Conservation (phyloP, 257 asterid species). For the Ballota nigra region DNA sequence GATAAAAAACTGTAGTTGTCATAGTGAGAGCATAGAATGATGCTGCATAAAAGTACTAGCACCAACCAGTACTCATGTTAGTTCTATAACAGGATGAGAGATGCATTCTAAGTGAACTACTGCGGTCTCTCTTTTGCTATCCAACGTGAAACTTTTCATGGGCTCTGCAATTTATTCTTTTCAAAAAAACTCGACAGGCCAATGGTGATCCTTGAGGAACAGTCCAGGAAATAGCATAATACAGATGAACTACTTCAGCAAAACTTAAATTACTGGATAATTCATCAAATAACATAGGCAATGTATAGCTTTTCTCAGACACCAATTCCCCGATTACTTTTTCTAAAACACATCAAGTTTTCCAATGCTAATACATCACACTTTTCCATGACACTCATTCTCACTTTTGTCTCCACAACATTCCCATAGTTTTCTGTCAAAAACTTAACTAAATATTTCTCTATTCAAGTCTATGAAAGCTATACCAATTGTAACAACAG, state of each 20-base stretch:
- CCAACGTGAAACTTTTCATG: not conserved
- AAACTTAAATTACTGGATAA: not conserved
- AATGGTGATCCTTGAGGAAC: not conserved
- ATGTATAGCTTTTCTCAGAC: not conserved
- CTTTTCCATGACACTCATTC: not conserved
- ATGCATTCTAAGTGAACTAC: not conserved
- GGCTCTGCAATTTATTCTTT: not conserved
- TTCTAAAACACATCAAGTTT: not conserved
- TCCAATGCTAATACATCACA: not conserved
- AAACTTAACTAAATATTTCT: too few relatives aligned
- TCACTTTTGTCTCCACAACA: not conserved
- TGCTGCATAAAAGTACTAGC: not conserved
- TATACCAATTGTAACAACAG: too few relatives aligned
- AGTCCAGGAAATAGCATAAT: not conserved
- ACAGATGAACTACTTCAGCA: not conserved
- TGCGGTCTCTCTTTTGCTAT: not conserved
- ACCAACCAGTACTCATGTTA: not conserved
- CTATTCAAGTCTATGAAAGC: too few relatives aligned
- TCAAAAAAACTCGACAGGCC: not conserved
- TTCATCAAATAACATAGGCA: not conserved
- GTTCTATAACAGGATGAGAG: not conserved
- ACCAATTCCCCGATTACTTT: not conserved
- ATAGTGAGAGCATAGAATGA: not conserved
- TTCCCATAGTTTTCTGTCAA: not conserved
- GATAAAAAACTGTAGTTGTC: not conserved